Evolutionary conservation across 2,329 filamentous ascomycete genomes (phyloP), one percentile per base, ranked within the genome.

Genomic region (Monosporascus sp.): DNA sequence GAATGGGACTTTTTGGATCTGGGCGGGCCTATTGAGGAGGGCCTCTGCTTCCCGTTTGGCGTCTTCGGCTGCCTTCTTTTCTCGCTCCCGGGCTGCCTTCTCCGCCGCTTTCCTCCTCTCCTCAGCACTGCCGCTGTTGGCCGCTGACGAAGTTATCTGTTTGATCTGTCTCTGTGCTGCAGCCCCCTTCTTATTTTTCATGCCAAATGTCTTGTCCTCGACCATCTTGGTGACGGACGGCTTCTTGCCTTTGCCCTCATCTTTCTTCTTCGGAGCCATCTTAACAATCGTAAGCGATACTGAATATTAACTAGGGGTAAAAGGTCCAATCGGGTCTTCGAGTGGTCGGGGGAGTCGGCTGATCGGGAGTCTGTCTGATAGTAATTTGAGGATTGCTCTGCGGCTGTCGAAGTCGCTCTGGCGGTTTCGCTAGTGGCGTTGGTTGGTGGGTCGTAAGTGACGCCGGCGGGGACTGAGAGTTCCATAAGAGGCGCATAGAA

Each of bases 131-230:
- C 90, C 90, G 63, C 87, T 86, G 53, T 82, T 80, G 61, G 87
- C 85, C 50, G 86, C 81, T 65, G 91, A 87, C 47, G 86, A 81
- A 62, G 86, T 77, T 70, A 99, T 83, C 65, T 91, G 89, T 54
- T 89, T 87, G 69, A 99, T 97, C 63, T 92, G 85, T 74, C 86
- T 96, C 75, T 97, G 90, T 52, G 91, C 93, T 50, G 84, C 86
- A 53, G 85, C 88, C 62, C 94, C 94, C 80, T 97, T 99, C 79
- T 99, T 99, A 70, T 99, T 99, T 77, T 99, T 99, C 94, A 99
- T 97, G 65, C 94, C 94, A 80, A 99, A 99, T 48, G 94, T 96
- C 77, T 93, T 94, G 79, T 99, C 94, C 58, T 94, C 90, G 59
- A 91, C 89, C 45, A 78, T 66, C 75, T 90, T 90, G 63, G 75